Base-by-base conservation (phyloP, 2,329 filamentous ascomycete genomes). In the Cercospora canescens region DNA sequence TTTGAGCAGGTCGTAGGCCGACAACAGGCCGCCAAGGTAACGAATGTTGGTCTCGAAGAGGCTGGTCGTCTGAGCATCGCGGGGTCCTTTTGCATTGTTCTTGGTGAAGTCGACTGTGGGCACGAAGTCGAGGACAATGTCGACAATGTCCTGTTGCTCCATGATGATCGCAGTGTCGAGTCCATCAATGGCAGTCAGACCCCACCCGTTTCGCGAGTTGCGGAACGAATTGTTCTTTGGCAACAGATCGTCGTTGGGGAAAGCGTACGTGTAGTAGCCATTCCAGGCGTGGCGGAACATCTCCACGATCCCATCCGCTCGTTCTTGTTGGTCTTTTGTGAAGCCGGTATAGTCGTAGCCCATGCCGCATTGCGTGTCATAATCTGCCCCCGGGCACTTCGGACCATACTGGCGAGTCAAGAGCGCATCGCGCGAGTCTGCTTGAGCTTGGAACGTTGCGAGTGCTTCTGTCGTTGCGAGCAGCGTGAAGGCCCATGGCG, bases 1-100 rank as follows among this genome's bases (percentile, higher is more conserved):
- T 1, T 82, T 89, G 55, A 96, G 81, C 57, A 97, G 83, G 75
- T 92, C 90, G 72, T 91, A 90, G 4, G 84, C 91, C 2, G 93
- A 91, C 8, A 97, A 76, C 72, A 97, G 83, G 16, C 93, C 93
- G 9, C 87, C 93, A 1, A 97, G 81, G 73, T 96, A 96, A 30
- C 93, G 89, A 74, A 97, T 96, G 0, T 92, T 97, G 0, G 92
- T 96, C 79, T 97, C 93, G 73, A 97, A 97, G 6, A 97, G 79
- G 41, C 91, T 94, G 6, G 65, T 68, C 12, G 52, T 63, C 6
- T 62, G 32, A 3, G 61, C 60, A 18, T 61, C 45, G 16, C n/a
- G 41, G 2, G 62, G 52, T n/a, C 35, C 32, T n/a, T 66, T 55
- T 16, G 63, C 60, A 11, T 69, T 67, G 55, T 71, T 91, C 11